A percentile compares a stretch with the other conserved stretches of the same genome.
phyloP scores from a whole-genome alignment of 495 filamentous ascomycete genomes.

The Cairneyella variabilis region DNA sequence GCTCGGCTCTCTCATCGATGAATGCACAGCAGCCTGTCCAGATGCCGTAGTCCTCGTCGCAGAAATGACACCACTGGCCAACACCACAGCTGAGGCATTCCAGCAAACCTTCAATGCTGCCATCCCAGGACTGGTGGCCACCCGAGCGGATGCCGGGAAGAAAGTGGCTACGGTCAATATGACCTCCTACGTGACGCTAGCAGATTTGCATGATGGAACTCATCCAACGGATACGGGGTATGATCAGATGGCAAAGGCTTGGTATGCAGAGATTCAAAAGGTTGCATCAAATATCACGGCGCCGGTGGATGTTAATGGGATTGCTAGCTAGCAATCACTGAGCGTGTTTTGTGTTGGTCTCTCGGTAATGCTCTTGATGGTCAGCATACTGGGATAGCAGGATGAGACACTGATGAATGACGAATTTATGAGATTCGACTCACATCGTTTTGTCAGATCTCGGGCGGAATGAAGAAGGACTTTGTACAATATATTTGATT shows the following conservation, averaged over 20 bases:
- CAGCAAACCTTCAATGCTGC: conserved; percentile 27
- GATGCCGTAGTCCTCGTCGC: conserved; percentile 35
- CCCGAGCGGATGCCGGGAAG: conserved; percentile 19
- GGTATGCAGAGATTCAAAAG: conserved; percentile 22
- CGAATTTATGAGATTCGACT: too few species aligned
- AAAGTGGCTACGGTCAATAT: conserved; percentile 33
- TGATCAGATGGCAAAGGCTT: conserved; percentile 41
- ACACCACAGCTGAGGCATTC: conserved; percentile 25
- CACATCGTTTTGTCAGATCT: too few species aligned
- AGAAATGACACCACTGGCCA: conserved; percentile 30
- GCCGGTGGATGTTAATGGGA: neutral
- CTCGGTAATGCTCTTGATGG: too few species aligned
- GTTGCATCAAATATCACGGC: neutral
- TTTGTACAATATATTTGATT: too few species aligned
- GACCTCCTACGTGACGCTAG: conserved; percentile 23
- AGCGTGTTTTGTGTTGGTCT: too few species aligned
- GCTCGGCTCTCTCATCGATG: conserved; percentile 30
- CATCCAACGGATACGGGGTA: conserved; percentile 46
- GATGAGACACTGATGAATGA: too few species aligned
- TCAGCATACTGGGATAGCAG: too few species aligned
- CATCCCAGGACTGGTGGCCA: conserved; percentile 25
- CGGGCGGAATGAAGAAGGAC: too few species aligned
- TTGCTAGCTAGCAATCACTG: neutral
- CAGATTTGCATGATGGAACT: conserved; percentile 24
- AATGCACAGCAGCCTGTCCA: conserved; percentile 31